These are phyloP conservation scores for Isochrysis galbana DNA, from an alignment of 78 protist species.

Conservation along the genomic window DNA sequence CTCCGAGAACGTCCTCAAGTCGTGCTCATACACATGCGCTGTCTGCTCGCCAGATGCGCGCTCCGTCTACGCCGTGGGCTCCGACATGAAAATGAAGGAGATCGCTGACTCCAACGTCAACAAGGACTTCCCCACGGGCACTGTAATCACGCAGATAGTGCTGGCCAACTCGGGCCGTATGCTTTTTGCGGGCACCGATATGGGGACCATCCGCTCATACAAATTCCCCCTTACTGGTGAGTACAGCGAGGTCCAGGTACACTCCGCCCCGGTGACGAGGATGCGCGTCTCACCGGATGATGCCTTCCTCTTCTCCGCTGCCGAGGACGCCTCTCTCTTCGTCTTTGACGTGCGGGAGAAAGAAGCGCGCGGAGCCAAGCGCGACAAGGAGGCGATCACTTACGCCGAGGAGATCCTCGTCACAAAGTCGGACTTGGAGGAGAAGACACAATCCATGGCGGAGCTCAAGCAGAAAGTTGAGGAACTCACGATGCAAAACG, in stretches of 20 bases:
- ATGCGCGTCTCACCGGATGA: no score
- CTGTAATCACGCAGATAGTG: conserved; percentile 34
- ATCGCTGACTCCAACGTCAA: not conserved
- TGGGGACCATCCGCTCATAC: conserved; percentile 47
- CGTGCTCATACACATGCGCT: conserved; percentile 45
- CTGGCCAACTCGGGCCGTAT: conserved; percentile 43
- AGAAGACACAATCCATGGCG: conserved; percentile 28
- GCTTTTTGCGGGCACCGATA: conserved; percentile 54
- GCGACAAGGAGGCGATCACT: conserved; percentile 50
- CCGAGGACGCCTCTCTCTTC: conserved; percentile 54
- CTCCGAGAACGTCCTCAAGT: conserved; percentile 56
- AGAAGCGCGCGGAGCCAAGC: conserved; percentile 43
- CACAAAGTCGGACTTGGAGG: conserved; percentile 59
- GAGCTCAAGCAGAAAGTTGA: conserved; percentile 48
- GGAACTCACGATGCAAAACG: conserved; percentile 46
- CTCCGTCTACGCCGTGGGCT: conserved; percentile 48
- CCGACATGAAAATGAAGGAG: conserved; percentile 50
- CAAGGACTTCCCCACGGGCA: not conserved
- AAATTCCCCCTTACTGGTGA: conserved; percentile 52
- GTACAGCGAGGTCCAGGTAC: no score
- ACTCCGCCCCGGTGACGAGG: no score
- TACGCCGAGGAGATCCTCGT: conserved; percentile 68
- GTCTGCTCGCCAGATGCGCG: conserved; percentile 4
- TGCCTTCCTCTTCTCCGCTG: conserved; percentile 42
- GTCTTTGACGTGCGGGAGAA: conserved; percentile 45